Evolutionary conservation across 495 filamentous ascomycete species (phyloP).

Genomic region (Corynascus novoguineensis): DNA sequence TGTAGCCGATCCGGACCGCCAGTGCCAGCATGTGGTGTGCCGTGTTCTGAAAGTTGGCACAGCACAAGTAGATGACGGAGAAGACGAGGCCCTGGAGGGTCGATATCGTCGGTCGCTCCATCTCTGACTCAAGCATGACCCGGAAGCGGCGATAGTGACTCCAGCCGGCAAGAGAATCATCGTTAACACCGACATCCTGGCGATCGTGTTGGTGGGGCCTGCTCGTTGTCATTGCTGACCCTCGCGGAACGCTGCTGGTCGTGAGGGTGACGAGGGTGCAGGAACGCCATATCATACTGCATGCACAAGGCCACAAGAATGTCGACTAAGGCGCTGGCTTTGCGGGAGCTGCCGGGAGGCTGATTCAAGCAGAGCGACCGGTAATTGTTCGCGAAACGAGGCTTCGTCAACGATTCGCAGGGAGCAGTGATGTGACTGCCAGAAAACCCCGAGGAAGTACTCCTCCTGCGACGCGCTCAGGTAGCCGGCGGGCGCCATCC

Average conservation of each 20-base stretch:
- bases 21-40: constrained; percentile 36
- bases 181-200: background rate
- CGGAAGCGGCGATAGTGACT: constrained; percentile 44
- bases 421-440: constrained; percentile 43
- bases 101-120: constrained; percentile 46
- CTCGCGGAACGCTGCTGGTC: no score
- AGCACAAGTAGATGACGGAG: constrained; percentile 53
- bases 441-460: constrained; percentile 44
- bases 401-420: constrained; percentile 42
- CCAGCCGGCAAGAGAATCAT: constrained; percentile 29
- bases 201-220: no score
- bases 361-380: constrained; percentile 40
- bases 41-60: constrained; percentile 51
- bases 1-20: constrained; percentile 45
- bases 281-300: constrained; percentile 37
- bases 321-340: constrained; percentile 49
- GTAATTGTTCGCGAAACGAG: constrained; percentile 46
- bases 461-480: constrained; percentile 42
- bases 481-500: constrained; percentile 2
- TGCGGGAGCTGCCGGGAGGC: constrained; percentile 29
- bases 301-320: constrained; percentile 52
- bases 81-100: constrained; percentile 54
- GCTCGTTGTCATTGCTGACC: no score
- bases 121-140: constrained; percentile 39
- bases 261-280: background rate